Base-by-base conservation (phyloP, 2,329 filamentous ascomycete genomes). In the Aureobasidium namibiae region DNA sequence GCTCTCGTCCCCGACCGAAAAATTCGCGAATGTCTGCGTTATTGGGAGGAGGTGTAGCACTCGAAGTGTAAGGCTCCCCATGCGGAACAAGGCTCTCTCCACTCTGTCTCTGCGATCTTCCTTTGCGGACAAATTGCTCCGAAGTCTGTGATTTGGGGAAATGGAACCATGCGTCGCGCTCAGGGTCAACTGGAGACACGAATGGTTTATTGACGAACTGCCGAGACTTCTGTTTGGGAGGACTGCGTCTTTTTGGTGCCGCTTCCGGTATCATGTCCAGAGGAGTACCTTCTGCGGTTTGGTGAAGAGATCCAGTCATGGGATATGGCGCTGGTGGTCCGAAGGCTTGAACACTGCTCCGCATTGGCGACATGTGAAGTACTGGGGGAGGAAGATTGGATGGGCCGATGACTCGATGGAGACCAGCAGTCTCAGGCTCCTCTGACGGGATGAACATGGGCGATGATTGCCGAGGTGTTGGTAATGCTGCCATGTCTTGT, bases 381-480 rank as follows among this genome's bases (percentile, higher is more conserved):
- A 41, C 16, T 16, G 39, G 46, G 23, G 29, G 44, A 16, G 39
- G 60, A 56, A 56, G 60, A 18, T 36, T 24, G 11, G 29, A 31
- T 5, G 57, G 33, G 5, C 57, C 39, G 29, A 60, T 54, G 6
- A 46, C 10, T 16, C 57, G 57, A 24, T 16, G 39, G 38, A 16
- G 18, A 16, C 31, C 45, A 44, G 33, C 16, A 31, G 31, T 24
- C 21, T 46, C 48, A 48, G 24, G 9, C 23, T 60, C 42, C 13
- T 61, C 60, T n/a, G 50, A 38, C 7, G 14, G 23, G 8, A 9
- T 9, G 38, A 24, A 34, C 23, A 54, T 18, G 14, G 69, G 69
- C 14, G 70, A 72, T 6, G 70, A 72, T 29, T 63, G 61, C 34
- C 67, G 63, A 50, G 70, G 69, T 2, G 69, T 72, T 0, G 66